Percentiles rank a stretch among this genome's conserved stretches.
These are phyloP conservation scores for Triticum dicoccoides DNA, from an alignment of 176 grass and related monocot genomes.

Conservation along the genomic window DNA sequence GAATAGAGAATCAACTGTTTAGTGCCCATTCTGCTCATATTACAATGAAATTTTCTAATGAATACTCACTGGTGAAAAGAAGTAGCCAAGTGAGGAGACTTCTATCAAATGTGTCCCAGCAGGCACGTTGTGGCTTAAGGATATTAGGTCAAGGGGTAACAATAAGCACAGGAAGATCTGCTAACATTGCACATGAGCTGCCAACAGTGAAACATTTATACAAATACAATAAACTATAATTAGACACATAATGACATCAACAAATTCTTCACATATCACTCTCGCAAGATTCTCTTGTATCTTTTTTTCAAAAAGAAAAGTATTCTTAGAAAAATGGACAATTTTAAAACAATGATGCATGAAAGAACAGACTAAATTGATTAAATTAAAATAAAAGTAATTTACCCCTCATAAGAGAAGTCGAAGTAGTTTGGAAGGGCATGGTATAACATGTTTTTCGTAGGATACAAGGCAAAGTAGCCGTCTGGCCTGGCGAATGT, in stretches of 20 bases:
- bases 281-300: not conserved
- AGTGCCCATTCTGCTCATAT: not conserved
- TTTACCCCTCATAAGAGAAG: not conserved
- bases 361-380: not conserved
- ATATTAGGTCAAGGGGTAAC: slow-evolving; percentile 57
- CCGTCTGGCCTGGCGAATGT: slow-evolving; percentile 82
- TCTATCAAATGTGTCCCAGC: slow-evolving; percentile 98
- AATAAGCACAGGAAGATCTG: not conserved
- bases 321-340: not conserved
- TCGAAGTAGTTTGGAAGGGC: not conserved
- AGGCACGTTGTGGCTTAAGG: slow-evolving; percentile 76
- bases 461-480: slow-evolving; percentile 99
- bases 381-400: not conserved
- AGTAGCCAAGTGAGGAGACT: slow-evolving; percentile 79
- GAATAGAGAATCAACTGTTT: not conserved
- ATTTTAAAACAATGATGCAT: not conserved
- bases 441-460: not conserved
- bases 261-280: not conserved
- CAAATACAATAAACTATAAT: not conserved
- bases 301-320: not conserved
- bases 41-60: slow-evolving; percentile 3
- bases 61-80: slow-evolving; percentile 90
- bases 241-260: not conserved
- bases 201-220: slow-evolving; percentile 7
- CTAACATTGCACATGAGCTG: not conserved